These are phyloP conservation scores for Plasmodium sp. DNA, from an alignment of 169 alveolate genomes.

Conservation along the genomic window DNA sequence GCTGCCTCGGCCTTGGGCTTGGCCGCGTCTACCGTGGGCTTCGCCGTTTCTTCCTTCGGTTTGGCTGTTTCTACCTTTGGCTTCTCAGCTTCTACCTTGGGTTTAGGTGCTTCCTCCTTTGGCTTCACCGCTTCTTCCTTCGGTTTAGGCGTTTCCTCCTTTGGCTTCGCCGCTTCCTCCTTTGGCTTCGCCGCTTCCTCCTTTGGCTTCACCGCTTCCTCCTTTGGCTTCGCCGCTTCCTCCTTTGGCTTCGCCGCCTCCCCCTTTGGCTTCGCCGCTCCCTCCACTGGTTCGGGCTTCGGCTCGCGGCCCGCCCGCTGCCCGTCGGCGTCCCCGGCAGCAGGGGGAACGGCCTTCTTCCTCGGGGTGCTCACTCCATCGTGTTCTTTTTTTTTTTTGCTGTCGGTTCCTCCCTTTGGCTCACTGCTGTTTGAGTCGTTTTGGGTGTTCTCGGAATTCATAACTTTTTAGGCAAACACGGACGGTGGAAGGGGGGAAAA, in stretches of 20 bases:
- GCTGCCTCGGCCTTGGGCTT: constrained; percentile 70
- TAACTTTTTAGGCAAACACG: constrained; percentile 21
- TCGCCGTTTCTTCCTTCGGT: constrained; percentile 36
- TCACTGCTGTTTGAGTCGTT: constrained; percentile 10
- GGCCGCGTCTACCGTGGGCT: constrained; percentile 72
- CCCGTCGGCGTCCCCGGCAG: background rate
- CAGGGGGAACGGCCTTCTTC: background rate
- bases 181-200: constrained; percentile 73
- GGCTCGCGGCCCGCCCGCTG: background rate
- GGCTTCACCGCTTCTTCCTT: no score
- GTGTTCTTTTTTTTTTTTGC: constrained; percentile 31
- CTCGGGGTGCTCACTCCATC: background rate
- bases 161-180: constrained; percentile 74
- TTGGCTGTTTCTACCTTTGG: background rate
- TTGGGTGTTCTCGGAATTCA: constrained; percentile 34
- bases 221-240: background rate
- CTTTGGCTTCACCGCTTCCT: background rate
- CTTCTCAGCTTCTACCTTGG: background rate
- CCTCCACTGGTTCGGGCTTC: no score
- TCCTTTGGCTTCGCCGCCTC: background rate
- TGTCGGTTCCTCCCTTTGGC: constrained; percentile 52
- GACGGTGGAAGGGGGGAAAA: background rate
- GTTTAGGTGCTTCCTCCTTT: background rate
- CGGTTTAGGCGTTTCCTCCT: background rate
- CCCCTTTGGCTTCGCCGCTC: background rate